Base-by-base conservation (phyloP, 805 yeast genomes). In the Ascoidea asiatica region DNA sequence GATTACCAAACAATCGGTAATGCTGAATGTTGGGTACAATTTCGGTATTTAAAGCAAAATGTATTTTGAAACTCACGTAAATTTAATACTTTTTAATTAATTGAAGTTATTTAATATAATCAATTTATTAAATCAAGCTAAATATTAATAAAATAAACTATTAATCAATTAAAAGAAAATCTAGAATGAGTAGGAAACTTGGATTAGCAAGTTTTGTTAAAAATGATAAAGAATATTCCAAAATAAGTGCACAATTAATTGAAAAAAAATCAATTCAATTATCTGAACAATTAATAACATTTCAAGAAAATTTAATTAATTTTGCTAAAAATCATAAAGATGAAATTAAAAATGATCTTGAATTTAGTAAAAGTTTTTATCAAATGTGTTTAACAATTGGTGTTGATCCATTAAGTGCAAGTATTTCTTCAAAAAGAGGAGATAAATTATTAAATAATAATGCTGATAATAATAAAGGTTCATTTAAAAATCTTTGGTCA, bases 341-440 rank as follows among this genome's bases (percentile, higher is more conserved):
- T 5, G 87, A 82, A 50, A 78, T 89, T 39, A 63, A 73, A 43
- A 67, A 66, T 41, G 80, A 84, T 56, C 69, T 79, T 0, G 75
- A 75, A 46, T 73, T 87, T 53, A 66, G 94, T 23, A 64, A 71
- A 22, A 80, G 84, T 56, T 86, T 88, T 58, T 77, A 85, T 36
- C 72, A 73, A 47, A 79, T 89, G 65, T 87, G 95, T 54, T 65
- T 72, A 4, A 74, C 79, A 52, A 79, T 88, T 22, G 96, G 96
- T 1, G 79, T 88, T 18, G 96, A 89, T 57, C 92, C 95, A 0
- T 58, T 89, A 21, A 66, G 67, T n/a, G 55, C 58, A 44, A 59
- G 47, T 45, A 64, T n/a, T 62, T 61, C 45, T 45, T 58, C 60
- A 39, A 57, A 58, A 36, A 57, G 61, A 43, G 50, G 55, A 21